Conservation (phyloP, 371 early-diverging fungal species). For the Lichtheimia ramosa region DNA sequence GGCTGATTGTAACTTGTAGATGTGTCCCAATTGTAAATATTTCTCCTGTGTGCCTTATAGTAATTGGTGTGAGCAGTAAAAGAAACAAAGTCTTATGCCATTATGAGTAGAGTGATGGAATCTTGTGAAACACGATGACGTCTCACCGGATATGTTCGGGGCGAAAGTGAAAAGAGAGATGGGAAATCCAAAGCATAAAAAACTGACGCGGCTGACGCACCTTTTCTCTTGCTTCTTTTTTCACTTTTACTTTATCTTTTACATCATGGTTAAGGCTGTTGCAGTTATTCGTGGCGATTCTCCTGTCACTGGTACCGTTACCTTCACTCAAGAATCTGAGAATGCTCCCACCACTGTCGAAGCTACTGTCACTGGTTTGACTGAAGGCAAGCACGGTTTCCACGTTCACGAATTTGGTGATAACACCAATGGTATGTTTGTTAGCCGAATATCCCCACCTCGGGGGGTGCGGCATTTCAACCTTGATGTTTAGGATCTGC, state of each 20-base stretch:
- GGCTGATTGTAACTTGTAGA: slow-evolving; percentile 12
- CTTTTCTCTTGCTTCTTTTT: slow-evolving; percentile 2
- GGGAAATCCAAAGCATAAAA: background rate
- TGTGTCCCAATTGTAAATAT: slow-evolving; percentile 49
- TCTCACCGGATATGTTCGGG: background rate
- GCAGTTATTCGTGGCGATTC: slow-evolving; percentile 67
- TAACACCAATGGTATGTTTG: slow-evolving; percentile 71
- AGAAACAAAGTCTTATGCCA: background rate
- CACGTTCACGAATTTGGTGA: slow-evolving; percentile 88
- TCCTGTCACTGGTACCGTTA: slow-evolving; percentile 71
- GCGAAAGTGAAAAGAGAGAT: background rate
- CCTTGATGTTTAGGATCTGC: background rate
- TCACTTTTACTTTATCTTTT: slow-evolving; percentile 2
- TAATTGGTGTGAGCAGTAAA: slow-evolving; percentile 33
- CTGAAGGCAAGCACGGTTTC: slow-evolving; percentile 90
- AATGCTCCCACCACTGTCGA: slow-evolving; percentile 60
- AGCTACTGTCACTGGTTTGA: slow-evolving; percentile 68
- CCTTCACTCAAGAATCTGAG: slow-evolving; percentile 74
- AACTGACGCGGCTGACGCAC: background rate
- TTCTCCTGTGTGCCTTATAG: slow-evolving; percentile 38
- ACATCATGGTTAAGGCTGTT: slow-evolving; percentile 72
- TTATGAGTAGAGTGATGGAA: background rate
- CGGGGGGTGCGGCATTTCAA: slow-evolving; percentile 2
- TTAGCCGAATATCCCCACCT: slow-evolving; percentile 1
- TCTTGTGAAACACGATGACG: slow-evolving; percentile 3